phyloP scores from a whole-genome alignment of 257 asterid species.

The Fraxinus anomala region DNA sequence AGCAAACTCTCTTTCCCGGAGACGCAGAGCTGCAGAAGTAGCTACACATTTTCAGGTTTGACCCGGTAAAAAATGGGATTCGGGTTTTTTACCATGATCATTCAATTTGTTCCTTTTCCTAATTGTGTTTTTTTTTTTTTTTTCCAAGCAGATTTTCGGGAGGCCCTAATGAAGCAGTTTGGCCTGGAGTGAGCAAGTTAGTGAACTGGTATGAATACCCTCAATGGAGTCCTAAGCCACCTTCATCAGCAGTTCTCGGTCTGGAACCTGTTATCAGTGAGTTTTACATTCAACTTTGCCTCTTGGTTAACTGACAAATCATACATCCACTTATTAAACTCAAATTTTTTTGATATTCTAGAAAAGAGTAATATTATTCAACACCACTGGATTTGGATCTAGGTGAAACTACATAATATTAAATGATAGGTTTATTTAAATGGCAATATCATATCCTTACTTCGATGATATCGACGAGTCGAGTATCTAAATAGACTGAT shows the following conservation, averaged over 20 bases:
- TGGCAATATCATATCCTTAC: slow-evolving; percentile 82
- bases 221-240: slow-evolving; percentile 84
- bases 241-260: slow-evolving; percentile 68
- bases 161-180: slow-evolving; percentile 81
- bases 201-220: slow-evolving; percentile 97
- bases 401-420: too few relatives aligned
- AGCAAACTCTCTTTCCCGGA: slow-evolving; percentile 82
- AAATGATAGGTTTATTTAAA: too few relatives aligned
- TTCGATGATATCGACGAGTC: slow-evolving; percentile 80
- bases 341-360: slow-evolving; percentile 27
- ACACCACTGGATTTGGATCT: too few relatives aligned
- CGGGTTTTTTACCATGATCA: not conserved
- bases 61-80: not conserved
- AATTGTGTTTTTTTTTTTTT: not conserved
- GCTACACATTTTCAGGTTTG: slow-evolving; percentile 74
- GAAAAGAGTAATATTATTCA: slow-evolving; percentile 61
- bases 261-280: slow-evolving; percentile 76
- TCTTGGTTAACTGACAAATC: not conserved
- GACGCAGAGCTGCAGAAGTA: slow-evolving; percentile 97
- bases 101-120: not conserved
- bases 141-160: slow-evolving; percentile 54
- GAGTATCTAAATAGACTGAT: slow-evolving; percentile 27
- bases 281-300: slow-evolving; percentile 12
- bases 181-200: slow-evolving; percentile 90
- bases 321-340: not conserved